Conservation (phyloP, 768 basidiomycete genomes). For the Auriscalpium orientale region DNA sequence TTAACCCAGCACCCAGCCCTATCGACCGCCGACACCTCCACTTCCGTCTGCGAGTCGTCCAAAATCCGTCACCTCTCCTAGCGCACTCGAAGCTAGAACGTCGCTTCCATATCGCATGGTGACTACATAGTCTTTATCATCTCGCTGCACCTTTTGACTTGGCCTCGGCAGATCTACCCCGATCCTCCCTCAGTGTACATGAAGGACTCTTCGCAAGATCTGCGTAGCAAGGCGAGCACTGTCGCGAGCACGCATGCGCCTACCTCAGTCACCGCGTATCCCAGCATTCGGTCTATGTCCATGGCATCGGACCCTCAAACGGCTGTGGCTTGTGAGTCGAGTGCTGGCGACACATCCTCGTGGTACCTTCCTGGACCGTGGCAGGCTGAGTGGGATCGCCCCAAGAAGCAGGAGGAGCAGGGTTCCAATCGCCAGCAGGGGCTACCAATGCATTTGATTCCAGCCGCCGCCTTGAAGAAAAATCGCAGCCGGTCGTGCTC, state of each 20-base stretch:
- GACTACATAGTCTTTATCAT: neutral
- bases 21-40: constrained; percentile 28
- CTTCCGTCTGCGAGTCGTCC: constrained; percentile 10
- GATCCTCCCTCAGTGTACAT: constrained; percentile 13
- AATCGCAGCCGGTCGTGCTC: constrained; percentile 11
- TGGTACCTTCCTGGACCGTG: constrained; percentile 6
- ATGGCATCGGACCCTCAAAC: neutral
- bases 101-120: constrained; percentile 13
- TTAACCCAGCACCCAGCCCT: constrained; percentile 16
- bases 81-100: neutral
- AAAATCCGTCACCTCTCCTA: constrained; percentile 3
- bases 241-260: constrained; percentile 6
- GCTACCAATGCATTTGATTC: constrained; percentile 11
- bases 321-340: constrained; percentile 8
- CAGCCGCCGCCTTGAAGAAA: constrained; percentile 7
- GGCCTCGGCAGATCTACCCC: constrained; percentile 6
- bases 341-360: constrained; percentile 3
- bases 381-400: constrained; percentile 5
- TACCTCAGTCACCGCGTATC: constrained; percentile 3
- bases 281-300: constrained; percentile 9
- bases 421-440: neutral
- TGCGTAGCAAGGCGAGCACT: constrained; percentile 1
- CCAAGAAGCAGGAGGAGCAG: neutral
- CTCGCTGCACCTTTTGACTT: too few species aligned
- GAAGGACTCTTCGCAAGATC: constrained; percentile 3